These are phyloP conservation scores for Colletotrichum sp. DNA, from an alignment of 2,329 filamentous ascomycete genomes.

Conservation along the genomic window DNA sequence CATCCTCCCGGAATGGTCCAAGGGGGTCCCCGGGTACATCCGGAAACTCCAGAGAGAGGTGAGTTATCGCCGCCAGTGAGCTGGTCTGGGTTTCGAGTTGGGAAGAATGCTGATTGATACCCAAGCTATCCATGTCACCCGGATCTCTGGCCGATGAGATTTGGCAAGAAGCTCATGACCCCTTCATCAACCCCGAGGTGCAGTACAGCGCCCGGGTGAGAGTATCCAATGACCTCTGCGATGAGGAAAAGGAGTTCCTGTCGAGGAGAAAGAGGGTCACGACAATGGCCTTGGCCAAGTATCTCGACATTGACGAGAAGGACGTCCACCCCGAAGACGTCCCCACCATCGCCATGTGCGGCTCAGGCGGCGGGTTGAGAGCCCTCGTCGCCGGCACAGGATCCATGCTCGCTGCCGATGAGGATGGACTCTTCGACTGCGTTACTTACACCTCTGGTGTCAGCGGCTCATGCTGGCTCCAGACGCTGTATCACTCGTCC, in stretches of 20 bases:
- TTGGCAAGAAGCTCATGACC: conserved; percentile 89
- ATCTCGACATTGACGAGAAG: conserved; percentile 77
- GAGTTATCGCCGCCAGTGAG: neutral
- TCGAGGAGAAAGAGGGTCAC: conserved; percentile 71
- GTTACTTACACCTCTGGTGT: conserved; percentile 95
- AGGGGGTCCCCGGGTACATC: conserved; percentile 75
- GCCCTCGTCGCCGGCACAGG: conserved; percentile 91
- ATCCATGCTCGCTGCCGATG: conserved; percentile 81
- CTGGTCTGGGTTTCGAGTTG: neutral
- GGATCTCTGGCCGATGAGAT: conserved; percentile 92
- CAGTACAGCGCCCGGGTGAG: conserved; percentile 80
- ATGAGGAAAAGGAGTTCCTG: conserved; percentile 81
- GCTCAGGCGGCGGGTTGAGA: conserved; percentile 88
- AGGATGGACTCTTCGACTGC: conserved; percentile 92
- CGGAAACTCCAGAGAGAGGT: conserved; percentile 82
- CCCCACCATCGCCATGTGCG: conserved; percentile 91
- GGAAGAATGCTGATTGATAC: neutral
- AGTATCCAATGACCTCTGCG: conserved; percentile 80
- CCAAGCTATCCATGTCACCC: conserved; percentile 75
- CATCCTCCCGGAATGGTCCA: conserved; percentile 85
- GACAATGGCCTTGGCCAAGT: conserved; percentile 77
- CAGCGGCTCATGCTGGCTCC: conserved; percentile 95
- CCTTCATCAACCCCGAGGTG: conserved; percentile 86
- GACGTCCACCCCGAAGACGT: conserved; percentile 94
- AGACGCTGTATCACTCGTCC: conserved; percentile 84